These are phyloP conservation scores for Ascoidea tarda DNA, from an alignment of 805 yeast genomes.

Conservation along the genomic window DNA sequence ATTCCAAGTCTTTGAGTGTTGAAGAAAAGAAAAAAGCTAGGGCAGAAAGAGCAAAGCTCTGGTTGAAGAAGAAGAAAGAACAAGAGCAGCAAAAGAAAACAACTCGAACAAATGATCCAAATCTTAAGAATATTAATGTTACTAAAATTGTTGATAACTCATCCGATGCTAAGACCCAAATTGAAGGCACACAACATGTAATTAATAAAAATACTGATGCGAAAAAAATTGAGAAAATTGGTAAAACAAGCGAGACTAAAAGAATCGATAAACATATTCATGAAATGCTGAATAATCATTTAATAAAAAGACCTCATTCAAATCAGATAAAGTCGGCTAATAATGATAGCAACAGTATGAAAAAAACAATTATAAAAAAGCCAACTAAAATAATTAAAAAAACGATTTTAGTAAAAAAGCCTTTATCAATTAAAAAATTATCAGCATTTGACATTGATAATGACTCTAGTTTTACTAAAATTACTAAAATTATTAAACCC, in stretches of 20 bases:
- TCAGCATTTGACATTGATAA: no score
- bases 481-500: neutral
- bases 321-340: neutral
- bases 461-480: neutral
- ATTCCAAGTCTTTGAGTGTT: no score
- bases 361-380: neutral
- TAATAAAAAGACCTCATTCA: neutral
- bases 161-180: neutral
- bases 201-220: neutral
- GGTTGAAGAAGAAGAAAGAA: slow-evolving; percentile 30
- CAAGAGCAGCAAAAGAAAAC: slow-evolving; percentile 13
- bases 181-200: neutral
- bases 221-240: neutral
- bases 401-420: no score
- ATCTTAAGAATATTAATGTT: neutral
- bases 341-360: neutral
- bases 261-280: neutral
- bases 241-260: neutral
- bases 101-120: neutral
- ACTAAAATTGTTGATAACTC: no score
- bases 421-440: no score
- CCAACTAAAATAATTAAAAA: no score
- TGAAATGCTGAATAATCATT: neutral
- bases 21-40: slow-evolving; percentile 8
- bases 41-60: slow-evolving; percentile 28